A percentile compares a stretch with the other conserved stretches of the same genome.
Evolutionary conservation across 257 asterid species (phyloP).

Genomic region (Echites panduratus): DNA sequence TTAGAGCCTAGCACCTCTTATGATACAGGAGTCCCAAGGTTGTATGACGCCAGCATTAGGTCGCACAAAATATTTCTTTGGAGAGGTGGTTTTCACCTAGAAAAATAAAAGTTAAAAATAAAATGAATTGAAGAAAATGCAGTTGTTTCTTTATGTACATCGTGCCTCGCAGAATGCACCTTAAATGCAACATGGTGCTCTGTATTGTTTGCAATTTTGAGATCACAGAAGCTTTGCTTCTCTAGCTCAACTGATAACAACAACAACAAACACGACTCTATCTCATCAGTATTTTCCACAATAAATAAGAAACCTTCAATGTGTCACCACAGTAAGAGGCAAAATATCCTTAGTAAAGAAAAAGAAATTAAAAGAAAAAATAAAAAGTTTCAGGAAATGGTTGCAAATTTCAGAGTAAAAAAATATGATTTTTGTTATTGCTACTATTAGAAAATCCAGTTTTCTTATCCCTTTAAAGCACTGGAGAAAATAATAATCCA

Average conservation of each 20-base stretch:
- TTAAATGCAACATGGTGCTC: slow-evolving; percentile 75
- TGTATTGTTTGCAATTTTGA: slow-evolving; percentile 66
- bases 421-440: not conserved
- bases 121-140: not conserved
- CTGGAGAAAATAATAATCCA: not conserved
- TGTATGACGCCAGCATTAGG: slow-evolving; percentile 71
- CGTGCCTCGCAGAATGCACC: slow-evolving; percentile 26
- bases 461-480: not conserved
- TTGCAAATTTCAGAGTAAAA: too few relatives aligned
- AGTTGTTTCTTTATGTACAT: not conserved
- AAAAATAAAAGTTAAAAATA: not conserved
- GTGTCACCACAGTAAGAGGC: not conserved
- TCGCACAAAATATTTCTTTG: slow-evolving; percentile 79
- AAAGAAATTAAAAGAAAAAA: not conserved
- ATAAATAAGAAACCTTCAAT: not conserved
- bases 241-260: slow-evolving; percentile 62
- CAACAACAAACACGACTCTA: not conserved
- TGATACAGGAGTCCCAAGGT: slow-evolving; percentile 66
- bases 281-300: not conserved
- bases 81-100: slow-evolving; percentile 87
- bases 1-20: slow-evolving; percentile 51
- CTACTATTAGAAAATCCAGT: not conserved
- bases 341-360: not conserved
- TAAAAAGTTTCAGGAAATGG: not conserved
- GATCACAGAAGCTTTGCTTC: slow-evolving; percentile 75